Conservation (phyloP, 306 rosid species). For the Corylus heterophylla region DNA sequence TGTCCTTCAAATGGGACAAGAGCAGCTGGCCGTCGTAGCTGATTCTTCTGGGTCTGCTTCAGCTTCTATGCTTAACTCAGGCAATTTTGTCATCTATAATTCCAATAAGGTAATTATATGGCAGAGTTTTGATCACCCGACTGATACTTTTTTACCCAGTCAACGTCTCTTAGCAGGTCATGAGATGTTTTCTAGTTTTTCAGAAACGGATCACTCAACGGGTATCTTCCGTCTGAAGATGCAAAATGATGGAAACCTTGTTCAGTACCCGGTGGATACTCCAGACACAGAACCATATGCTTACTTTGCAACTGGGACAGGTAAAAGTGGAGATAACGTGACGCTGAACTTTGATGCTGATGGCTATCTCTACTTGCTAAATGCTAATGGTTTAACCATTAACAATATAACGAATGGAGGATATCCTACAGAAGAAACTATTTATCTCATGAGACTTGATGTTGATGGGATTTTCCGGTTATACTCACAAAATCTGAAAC, state of each 20-base stretch:
- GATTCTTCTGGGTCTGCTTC: too few relatives aligned
- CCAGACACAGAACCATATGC: not conserved
- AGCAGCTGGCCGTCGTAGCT: too few relatives aligned
- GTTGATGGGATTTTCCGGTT: not conserved
- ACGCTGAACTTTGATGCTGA: constrained; percentile 6
- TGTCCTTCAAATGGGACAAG: too few relatives aligned
- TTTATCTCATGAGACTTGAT: not conserved
- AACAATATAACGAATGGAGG: not conserved
- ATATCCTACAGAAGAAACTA: not conserved
- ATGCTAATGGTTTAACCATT: not conserved
- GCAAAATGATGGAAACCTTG: constrained; percentile 29
- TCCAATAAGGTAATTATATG: too few relatives aligned
- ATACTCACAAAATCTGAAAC: not conserved
- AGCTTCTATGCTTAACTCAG: too few relatives aligned
- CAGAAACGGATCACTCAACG: constrained; percentile 19
- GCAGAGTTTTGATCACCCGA: too few relatives aligned
- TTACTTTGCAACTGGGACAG: not conserved
- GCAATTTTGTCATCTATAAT: too few relatives aligned
- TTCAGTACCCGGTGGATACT: constrained; percentile 14
- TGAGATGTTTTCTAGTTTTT: constrained; percentile 1
- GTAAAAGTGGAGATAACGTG: not conserved
- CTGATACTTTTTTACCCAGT: too few relatives aligned
- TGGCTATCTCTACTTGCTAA: not conserved
- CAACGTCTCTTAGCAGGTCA: not conserved
- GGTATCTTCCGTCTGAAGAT: constrained; percentile 17